Evolutionary conservation across 2,329 filamentous ascomycete species (phyloP), one percentile per base, ranked within the genome.

Genomic region (Penicillium sp.): DNA sequence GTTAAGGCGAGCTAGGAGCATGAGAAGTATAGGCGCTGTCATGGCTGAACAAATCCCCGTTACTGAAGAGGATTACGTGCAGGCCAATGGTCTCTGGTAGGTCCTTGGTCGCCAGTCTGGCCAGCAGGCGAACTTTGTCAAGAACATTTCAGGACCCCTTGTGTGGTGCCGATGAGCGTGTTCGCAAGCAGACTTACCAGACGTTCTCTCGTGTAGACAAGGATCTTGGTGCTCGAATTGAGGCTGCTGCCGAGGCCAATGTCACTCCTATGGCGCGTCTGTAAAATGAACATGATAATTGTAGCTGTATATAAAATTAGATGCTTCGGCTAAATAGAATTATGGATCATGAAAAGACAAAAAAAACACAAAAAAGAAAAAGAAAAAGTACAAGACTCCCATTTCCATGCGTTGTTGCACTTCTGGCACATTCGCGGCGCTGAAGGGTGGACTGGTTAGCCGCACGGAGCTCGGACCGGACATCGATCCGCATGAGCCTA

Each of bases 71-170:
- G 78, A 80, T 52, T 80, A 75, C 52, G 75, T 77, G 35, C 77
- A 80, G 63, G 69, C 78, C 14, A 72, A 73, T 48, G 73, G 67
- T 11, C 70, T 80, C 47, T 80, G 78, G 78, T 66, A 78, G 58
- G 72, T 77, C 27, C 68, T 78, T 35, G 74, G 75, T 29, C 74
- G 75, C 44, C 67, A 75, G 51, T 72, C 75, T 3, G 85, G 84
- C 3, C 85, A 88, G 68, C 85, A 88, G 71, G 80, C 84, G 2
- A 84, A 85, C 69, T 85, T 87, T 57, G 73, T 88, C 39, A 69
- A 77, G 55, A 89, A 88, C 62, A 78, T 88, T 19, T 73, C 84
- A 3, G 83, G 76, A 3, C 84, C 88, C 64, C 72, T 89, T 89
- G 61, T 75, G 74, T 45, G 80, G 73, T 50, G 85, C 85, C 2